Evolutionary conservation across 2,329 filamentous ascomycete species (phyloP).

Genomic region (Venturia carpophila): DNA sequence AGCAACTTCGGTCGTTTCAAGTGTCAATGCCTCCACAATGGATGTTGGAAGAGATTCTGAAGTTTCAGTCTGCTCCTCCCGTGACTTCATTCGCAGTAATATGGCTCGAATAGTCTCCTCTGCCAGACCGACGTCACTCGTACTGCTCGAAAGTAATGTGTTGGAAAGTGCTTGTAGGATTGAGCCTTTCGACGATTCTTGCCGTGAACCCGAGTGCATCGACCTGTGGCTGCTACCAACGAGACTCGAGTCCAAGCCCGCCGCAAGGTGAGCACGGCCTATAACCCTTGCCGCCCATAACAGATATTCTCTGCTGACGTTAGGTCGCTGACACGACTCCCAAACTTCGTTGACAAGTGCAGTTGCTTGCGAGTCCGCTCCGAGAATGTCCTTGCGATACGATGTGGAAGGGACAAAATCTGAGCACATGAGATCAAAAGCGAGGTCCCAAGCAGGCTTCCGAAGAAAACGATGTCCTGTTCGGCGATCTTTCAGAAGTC

Average conservation of each 20-base stretch:
- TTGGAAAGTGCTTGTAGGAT: slow-evolving; percentile 33
- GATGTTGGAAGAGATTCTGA: slow-evolving; percentile 27
- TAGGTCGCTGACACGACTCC: slow-evolving; percentile 61
- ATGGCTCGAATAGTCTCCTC: slow-evolving; percentile 31
- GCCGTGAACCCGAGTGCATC: background rate
- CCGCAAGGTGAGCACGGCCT: slow-evolving; percentile 63
- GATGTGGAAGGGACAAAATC: slow-evolving; percentile 59
- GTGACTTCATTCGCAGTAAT: slow-evolving; percentile 23
- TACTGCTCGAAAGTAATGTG: slow-evolving; percentile 33
- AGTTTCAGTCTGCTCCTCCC: slow-evolving; percentile 26
- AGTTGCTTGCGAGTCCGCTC: slow-evolving; percentile 56
- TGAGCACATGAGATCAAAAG: slow-evolving; percentile 64
- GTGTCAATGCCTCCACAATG: background rate
- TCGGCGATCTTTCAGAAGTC: slow-evolving; percentile 67
- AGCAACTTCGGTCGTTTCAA: slow-evolving; percentile 6
- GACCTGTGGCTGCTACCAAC: background rate
- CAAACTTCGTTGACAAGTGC: slow-evolving; percentile 60
- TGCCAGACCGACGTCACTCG: slow-evolving; percentile 37
- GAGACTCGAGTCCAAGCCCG: background rate
- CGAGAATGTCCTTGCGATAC: slow-evolving; percentile 58
- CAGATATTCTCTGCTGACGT: slow-evolving; percentile 59
- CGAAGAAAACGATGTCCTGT: slow-evolving; percentile 58
- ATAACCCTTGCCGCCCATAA: slow-evolving; percentile 81
- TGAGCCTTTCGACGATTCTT: slow-evolving; percentile 22
- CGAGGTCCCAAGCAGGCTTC: slow-evolving; percentile 59